These are phyloP conservation scores for Solanum hybrid DNA, from an alignment of 305 asterid species.

Conservation along the genomic window DNA sequence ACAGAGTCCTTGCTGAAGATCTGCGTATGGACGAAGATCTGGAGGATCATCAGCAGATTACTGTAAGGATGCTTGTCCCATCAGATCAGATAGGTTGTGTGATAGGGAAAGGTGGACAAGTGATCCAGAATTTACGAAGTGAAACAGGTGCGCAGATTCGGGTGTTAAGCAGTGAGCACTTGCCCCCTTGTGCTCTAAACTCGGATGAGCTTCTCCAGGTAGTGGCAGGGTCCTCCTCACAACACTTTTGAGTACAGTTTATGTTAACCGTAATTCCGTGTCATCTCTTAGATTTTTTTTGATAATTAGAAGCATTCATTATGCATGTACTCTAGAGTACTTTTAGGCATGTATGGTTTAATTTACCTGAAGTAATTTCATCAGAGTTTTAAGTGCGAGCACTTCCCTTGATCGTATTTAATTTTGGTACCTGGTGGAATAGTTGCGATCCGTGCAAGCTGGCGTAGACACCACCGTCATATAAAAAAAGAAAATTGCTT, in stretches of 20 bases:
- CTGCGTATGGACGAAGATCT: conserved; percentile 33
- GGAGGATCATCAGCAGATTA: conserved; percentile 45
- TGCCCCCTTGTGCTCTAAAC: conserved; percentile 83
- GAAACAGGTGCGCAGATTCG: conserved; percentile 60
- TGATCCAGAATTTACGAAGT: conserved; percentile 34
- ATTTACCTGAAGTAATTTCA: neutral
- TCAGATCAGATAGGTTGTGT: conserved; percentile 81
- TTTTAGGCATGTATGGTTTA: neutral
- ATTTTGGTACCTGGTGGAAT: neutral
- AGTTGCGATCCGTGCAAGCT: neutral
- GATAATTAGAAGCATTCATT: neutral
- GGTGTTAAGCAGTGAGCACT: conserved; percentile 62
- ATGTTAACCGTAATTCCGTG: neutral
- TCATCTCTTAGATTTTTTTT: neutral
- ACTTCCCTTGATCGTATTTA: neutral
- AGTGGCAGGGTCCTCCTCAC: neutral
- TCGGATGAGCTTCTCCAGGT: conserved; percentile 60
- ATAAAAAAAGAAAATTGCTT: neutral
- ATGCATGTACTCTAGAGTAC: neutral
- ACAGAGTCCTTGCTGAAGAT: conserved; percentile 57
- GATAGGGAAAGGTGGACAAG: conserved; percentile 50
- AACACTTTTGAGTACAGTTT: neutral
- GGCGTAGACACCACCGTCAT: neutral
- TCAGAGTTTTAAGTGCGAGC: neutral
- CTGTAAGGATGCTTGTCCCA: conserved; percentile 65